Conservation (phyloP, 768 basidiomycete species). For the Gloeostereum incarnatum region DNA sequence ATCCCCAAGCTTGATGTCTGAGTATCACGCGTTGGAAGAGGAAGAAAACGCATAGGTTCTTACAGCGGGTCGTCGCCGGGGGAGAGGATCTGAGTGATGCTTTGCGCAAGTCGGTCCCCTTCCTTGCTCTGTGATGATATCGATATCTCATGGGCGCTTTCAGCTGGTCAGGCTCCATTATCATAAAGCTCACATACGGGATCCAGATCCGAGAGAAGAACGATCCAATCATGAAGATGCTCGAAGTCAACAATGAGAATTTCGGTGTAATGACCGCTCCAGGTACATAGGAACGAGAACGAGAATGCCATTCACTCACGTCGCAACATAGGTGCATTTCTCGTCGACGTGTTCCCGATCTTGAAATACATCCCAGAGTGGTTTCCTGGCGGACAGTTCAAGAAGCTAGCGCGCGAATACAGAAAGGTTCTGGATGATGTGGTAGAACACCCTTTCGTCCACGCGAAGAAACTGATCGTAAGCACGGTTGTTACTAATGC, state of each 20-base stretch:
- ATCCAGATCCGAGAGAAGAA: conserved; percentile 1
- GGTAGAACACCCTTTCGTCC: conserved; percentile 8
- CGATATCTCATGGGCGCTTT: conserved; percentile 5
- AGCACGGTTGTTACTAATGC: conserved; percentile 7
- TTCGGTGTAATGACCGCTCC: conserved; percentile 3
- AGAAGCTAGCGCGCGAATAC: conserved; percentile 17
- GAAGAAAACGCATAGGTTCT: conserved; percentile 9
- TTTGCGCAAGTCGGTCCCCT: neutral
- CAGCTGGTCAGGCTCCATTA: conserved; percentile 4
- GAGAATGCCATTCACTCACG: conserved; percentile 8
- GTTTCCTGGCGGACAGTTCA: conserved; percentile 30
- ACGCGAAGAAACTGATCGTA: conserved; percentile 10
- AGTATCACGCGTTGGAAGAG: neutral
- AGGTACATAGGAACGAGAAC: conserved; percentile 10
- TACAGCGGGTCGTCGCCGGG: conserved; percentile 9
- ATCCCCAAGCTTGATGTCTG: neutral
- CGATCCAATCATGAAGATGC: conserved; percentile 11
- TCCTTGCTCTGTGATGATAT: neutral
- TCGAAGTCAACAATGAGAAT: neutral
- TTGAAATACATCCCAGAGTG: conserved; percentile 27
- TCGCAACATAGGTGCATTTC: conserved; percentile 27
- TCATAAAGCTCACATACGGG: neutral
- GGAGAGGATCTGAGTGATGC: conserved; percentile 8
- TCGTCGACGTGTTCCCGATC: conserved; percentile 22
- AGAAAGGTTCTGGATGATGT: conserved; percentile 5